Percentiles rank a stretch among this genome's conserved stretches.
Conservation (phyloP, 371 early-diverging fungal species). For the Mortierella sp. region DNA sequence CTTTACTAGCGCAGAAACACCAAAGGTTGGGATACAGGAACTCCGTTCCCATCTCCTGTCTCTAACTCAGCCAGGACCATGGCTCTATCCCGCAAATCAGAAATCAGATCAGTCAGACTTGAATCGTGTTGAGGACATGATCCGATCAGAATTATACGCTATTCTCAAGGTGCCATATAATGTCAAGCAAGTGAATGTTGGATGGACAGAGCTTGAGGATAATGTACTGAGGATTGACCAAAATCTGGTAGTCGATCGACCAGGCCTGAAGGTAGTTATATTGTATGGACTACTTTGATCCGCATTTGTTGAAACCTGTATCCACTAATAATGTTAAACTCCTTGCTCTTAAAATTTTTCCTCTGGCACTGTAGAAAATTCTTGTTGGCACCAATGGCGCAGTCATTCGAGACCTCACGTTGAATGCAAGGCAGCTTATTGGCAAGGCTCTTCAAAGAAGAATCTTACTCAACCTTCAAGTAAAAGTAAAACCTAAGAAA, state of each 20-base stretch:
- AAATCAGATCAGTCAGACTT: slow-evolving; percentile 75
- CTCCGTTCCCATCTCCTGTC: slow-evolving; percentile 59
- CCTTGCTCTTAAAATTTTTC: not conserved
- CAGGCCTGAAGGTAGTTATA: slow-evolving; percentile 39
- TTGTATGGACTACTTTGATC: not conserved
- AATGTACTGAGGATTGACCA: slow-evolving; percentile 69
- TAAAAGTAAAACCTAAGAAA: slow-evolving; percentile 55
- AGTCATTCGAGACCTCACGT: slow-evolving; percentile 62
- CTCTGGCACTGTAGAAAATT: slow-evolving; percentile 57
- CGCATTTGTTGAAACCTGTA: not conserved
- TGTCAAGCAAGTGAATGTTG: slow-evolving; percentile 72
- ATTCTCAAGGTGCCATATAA: slow-evolving; percentile 77
- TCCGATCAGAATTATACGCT: slow-evolving; percentile 78
- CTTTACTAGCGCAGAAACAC: slow-evolving; percentile 39
- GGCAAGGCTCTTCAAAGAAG: slow-evolving; percentile 60
- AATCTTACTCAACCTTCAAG: slow-evolving; percentile 67
- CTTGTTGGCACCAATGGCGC: slow-evolving; percentile 65
- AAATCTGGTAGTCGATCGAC: slow-evolving; percentile 55
- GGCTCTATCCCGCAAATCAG: slow-evolving; percentile 74
- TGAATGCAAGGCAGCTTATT: slow-evolving; percentile 61
- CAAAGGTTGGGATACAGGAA: slow-evolving; percentile 57
- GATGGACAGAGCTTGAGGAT: slow-evolving; percentile 72
- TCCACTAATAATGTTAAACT: not conserved
- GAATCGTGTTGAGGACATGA: slow-evolving; percentile 77
- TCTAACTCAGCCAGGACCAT: slow-evolving; percentile 62